phyloP scores from a whole-genome alignment of 495 filamentous ascomycete species.

The Neohortaea acidophila region DNA sequence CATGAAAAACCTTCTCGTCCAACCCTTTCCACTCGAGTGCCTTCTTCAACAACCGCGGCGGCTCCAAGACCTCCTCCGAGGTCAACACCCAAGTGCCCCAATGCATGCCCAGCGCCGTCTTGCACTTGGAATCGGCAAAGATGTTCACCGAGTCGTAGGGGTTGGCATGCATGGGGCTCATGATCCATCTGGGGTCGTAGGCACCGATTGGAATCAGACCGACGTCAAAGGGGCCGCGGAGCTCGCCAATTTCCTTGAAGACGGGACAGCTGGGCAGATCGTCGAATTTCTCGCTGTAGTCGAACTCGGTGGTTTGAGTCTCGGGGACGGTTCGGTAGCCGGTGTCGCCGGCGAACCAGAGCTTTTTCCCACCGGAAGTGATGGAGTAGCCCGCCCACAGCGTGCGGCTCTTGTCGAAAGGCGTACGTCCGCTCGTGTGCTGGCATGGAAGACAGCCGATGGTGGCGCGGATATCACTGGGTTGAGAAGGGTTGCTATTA shows the following conservation, averaged over 20 bases:
- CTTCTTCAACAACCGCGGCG: slow-evolving; percentile 56
- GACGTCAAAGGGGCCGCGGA: slow-evolving; percentile 77
- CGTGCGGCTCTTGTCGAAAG: slow-evolving; percentile 55
- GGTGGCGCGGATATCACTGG: slow-evolving; percentile 48
- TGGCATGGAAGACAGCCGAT: slow-evolving; percentile 78
- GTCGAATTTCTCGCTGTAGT: slow-evolving; percentile 51
- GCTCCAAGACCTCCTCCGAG: slow-evolving; percentile 71
- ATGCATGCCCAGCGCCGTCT: slow-evolving; percentile 74
- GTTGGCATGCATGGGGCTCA: slow-evolving; percentile 62
- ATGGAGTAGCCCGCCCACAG: slow-evolving; percentile 84
- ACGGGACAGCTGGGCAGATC: slow-evolving; percentile 66
- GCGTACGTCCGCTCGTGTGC: slow-evolving; percentile 55
- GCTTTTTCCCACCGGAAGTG: slow-evolving; percentile 53
- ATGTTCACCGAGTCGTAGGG: slow-evolving; percentile 83
- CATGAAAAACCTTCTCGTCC: slow-evolving; percentile 65
- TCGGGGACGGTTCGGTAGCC: slow-evolving; percentile 75
- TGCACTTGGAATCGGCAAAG: slow-evolving; percentile 74
- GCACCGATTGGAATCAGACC: slow-evolving; percentile 92
- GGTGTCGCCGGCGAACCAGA: slow-evolving; percentile 59
- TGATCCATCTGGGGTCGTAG: slow-evolving; percentile 54
- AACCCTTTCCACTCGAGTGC: slow-evolving; percentile 58
- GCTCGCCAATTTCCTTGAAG: slow-evolving; percentile 71
- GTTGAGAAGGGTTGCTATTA: too few relatives aligned
- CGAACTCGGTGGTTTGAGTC: slow-evolving; percentile 46
- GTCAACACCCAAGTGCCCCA: slow-evolving; percentile 90